Percentiles rank a stretch among this genome's conserved stretches.
Evolutionary conservation across 495 filamentous ascomycete genomes (phyloP).

Genomic region (Aspergillus kassunensis): DNA sequence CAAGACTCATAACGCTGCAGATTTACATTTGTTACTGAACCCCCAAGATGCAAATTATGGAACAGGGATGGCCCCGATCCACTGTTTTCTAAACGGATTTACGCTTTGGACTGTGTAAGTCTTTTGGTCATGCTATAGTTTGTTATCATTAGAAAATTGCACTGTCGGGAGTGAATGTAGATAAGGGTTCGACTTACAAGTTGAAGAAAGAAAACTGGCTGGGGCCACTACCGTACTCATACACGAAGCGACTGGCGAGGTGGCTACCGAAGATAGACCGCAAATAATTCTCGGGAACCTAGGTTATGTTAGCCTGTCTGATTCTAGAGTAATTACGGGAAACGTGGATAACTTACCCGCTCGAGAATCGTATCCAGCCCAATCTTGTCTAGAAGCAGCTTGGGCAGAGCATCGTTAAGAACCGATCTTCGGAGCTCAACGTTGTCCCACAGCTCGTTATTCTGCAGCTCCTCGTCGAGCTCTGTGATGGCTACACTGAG

Average conservation of each 20-base stretch:
- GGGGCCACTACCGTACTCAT: slow-evolving; percentile 85
- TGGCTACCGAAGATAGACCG: slow-evolving; percentile 94
- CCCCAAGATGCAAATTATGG: slow-evolving; percentile 17
- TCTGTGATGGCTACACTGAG: slow-evolving; percentile 88
- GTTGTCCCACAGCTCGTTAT: slow-evolving; percentile 88
- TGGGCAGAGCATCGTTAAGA: slow-evolving; percentile 80
- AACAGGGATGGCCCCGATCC: slow-evolving; percentile 4
- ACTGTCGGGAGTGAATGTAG: background rate
- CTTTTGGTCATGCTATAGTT: slow-evolving; percentile 52
- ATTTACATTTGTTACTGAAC: slow-evolving; percentile 17
- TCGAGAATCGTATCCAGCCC: slow-evolving; percentile 81
- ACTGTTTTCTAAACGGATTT: slow-evolving; percentile 13
- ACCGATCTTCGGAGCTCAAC: slow-evolving; percentile 71
- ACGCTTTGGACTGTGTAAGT: slow-evolving; percentile 32
- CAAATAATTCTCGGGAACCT: slow-evolving; percentile 90
- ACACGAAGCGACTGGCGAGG: slow-evolving; percentile 91
- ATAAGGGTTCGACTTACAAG: slow-evolving; percentile 69
- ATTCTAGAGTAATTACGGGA: background rate
- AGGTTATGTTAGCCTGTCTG: slow-evolving; percentile 20
- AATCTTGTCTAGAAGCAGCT: slow-evolving; percentile 79
- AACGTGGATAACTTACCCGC: slow-evolving; percentile 50
- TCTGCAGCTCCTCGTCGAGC: slow-evolving; percentile 91
- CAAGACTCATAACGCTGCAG: slow-evolving; percentile 20
- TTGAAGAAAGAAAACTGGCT: slow-evolving; percentile 98
- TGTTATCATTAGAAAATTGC: slow-evolving; percentile 16